Evolutionary conservation across 306 rosid species (phyloP).

Genomic region (Pueraria montana): DNA sequence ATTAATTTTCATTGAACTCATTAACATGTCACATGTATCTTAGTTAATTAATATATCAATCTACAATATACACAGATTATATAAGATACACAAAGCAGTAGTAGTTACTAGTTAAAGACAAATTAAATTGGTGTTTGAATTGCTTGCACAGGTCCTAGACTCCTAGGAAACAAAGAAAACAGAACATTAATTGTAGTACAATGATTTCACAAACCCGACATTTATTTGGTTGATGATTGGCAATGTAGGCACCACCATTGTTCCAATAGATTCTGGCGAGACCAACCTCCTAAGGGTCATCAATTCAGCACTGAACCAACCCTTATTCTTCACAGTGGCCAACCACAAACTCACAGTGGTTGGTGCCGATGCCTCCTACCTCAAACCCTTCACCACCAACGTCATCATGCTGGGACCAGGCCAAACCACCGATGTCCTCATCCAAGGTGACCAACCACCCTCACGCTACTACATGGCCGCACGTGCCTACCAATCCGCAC

Average conservation of each 20-base stretch:
- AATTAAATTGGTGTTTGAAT: too few relatives aligned
- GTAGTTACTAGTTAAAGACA: too few relatives aligned
- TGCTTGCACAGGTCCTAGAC: neutral
- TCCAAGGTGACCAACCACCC: constrained; percentile 79
- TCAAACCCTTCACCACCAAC: constrained; percentile 83
- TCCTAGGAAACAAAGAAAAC: neutral
- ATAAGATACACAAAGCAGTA: neutral
- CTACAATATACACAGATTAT: neutral
- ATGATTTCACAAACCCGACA: neutral
- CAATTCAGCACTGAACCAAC: constrained; percentile 84
- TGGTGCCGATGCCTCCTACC: constrained; percentile 91
- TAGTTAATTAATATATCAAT: neutral
- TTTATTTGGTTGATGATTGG: neutral
- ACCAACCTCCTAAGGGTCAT: constrained; percentile 79
- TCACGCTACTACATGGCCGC: constrained; percentile 88
- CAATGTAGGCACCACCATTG: constrained; percentile 65
- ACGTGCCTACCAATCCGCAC: constrained; percentile 83
- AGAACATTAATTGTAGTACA: neutral
- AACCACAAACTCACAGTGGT: constrained; percentile 89
- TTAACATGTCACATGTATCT: neutral
- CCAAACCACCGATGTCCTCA: constrained; percentile 94
- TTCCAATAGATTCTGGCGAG: constrained; percentile 86
- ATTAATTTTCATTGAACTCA: neutral
- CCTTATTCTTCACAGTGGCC: constrained; percentile 79
- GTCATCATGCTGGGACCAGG: constrained; percentile 93